phyloP scores from a whole-genome alignment of 2,329 filamentous ascomycete species.

The Helminthosporium solani region DNA sequence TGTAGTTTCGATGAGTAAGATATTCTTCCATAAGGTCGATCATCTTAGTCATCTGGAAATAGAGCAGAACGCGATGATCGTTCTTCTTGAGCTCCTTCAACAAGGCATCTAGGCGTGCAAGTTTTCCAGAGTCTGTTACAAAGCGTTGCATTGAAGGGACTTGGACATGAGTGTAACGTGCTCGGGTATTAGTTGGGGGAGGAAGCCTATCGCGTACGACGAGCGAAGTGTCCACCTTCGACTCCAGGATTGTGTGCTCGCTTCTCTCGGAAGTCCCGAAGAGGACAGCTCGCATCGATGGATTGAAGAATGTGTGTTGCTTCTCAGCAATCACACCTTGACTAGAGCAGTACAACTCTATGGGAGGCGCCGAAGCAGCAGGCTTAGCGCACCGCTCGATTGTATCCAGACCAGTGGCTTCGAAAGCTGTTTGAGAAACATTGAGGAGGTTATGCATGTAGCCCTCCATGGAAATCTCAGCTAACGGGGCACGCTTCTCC shows the following conservation, averaged over 20 bases:
- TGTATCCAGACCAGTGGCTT: constrained; percentile 69
- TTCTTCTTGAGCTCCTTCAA: constrained; percentile 88
- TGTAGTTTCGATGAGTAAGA: constrained; percentile 97
- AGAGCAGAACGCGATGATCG: constrained; percentile 88
- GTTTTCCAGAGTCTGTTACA: constrained; percentile 95
- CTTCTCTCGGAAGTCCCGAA: constrained; percentile 64
- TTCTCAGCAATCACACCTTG: constrained; percentile 65
- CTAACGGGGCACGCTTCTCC: constrained; percentile 64
- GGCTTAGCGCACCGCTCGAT: constrained; percentile 81
- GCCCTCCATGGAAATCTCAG: constrained; percentile 70
- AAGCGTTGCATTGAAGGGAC: constrained; percentile 97
- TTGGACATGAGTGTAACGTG: constrained; percentile 83
- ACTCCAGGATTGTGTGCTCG: constrained; percentile 73
- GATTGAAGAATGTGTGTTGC: constrained; percentile 76
- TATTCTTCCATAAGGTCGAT: constrained; percentile 99
- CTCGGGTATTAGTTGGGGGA: constrained; percentile 74
- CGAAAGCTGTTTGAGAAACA: constrained; percentile 66
- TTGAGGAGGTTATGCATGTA: constrained; percentile 76
- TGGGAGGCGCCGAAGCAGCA: constrained; percentile 79
- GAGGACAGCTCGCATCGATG: constrained; percentile 69
- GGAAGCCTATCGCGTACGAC: constrained; percentile 70
- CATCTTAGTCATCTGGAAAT: constrained; percentile 99
- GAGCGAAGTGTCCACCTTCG: constrained; percentile 67
- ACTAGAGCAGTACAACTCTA: constrained; percentile 75
- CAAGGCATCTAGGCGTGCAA: constrained; percentile 85